Base-by-base conservation (phyloP, 2,329 filamentous ascomycete species). In the Parascedosporium putredinis region DNA sequence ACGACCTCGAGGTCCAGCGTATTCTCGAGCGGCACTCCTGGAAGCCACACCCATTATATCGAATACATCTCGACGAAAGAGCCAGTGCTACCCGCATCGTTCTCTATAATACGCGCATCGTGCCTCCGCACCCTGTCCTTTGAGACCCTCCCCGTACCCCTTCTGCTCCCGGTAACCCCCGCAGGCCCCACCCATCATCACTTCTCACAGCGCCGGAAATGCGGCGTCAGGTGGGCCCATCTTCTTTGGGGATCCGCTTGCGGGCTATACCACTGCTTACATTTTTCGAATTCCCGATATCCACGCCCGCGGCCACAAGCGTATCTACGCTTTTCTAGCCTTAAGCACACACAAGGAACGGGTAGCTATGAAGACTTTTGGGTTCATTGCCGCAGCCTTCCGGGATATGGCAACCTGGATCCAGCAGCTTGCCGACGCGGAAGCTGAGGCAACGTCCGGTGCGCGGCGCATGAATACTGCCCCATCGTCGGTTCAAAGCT, bases 61-160 rank as follows among this genome's bases (percentile, higher is more conserved):
- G 78, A 83, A 59, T 85, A 84, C 59, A 84, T 80, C 4, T 84
- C 81, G 1, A 83, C 79, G 4, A 80, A 84, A 59, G 81, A 84
- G 53, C 79, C 81, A 3, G 67, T 79, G 3, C 67, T 75, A 1
- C 70, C 79, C 12, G 68, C 71, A n/a, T 82, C 79, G 6, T 85
- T 83, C 64, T 79, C 79, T n/a, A 75, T 81, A 36, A 72, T 85
- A 47, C 78, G 81, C 45, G 78, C 80, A 45, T 82, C 80, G 0
- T 85, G 81, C 56, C 66, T 85, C 43, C 76, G 81, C 29, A 83
- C 81, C 0, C 70, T 85, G 8, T 84, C 80, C 2, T 79, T 82
- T 54, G 81, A 85, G 59, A 83, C 79, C 0, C 70, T 84, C 0
- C 81, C 81, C 1, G 78, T 8, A 25, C 56, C 25, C 34, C 50